A percentile compares a stretch with the other conserved stretches of the same genome.
phyloP scores from a whole-genome alignment of 2,329 filamentous ascomycete species.

The Bisporella sp. region DNA sequence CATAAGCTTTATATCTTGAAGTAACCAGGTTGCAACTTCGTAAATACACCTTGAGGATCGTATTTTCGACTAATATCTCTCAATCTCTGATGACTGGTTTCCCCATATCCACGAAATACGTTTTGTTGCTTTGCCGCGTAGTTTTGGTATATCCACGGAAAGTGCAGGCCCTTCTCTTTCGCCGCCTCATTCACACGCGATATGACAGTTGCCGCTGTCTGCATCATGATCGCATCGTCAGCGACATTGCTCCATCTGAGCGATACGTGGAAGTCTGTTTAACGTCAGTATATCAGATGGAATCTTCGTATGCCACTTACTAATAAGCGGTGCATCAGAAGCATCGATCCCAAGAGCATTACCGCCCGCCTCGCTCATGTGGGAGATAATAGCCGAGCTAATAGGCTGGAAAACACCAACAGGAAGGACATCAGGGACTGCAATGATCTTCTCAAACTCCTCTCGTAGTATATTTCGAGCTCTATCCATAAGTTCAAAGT shows the following conservation, averaged over 20 bases:
- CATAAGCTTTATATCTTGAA: constrained; percentile 29
- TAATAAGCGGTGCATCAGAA: not conserved
- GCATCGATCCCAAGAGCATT: constrained; percentile 16
- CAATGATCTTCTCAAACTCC: constrained; percentile 11
- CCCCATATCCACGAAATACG: constrained; percentile 30
- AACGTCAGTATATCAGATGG: not conserved
- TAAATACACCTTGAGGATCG: constrained; percentile 22
- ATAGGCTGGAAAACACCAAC: constrained; percentile 32
- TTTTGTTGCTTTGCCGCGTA: constrained; percentile 31
- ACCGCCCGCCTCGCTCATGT: constrained; percentile 30
- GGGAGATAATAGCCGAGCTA: constrained; percentile 29
- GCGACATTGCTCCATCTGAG: constrained; percentile 23
- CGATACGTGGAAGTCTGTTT: constrained; percentile 7
- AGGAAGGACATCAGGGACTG: constrained; percentile 8
- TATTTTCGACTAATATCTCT: constrained; percentile 17
- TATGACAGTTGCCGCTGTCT: constrained; percentile 21
- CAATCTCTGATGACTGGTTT: constrained; percentile 25
- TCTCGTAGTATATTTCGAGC: constrained; percentile 16
- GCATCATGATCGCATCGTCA: constrained; percentile 29
- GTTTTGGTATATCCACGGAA: constrained; percentile 35
- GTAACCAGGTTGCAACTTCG: constrained; percentile 30
- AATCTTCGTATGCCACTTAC: not conserved
- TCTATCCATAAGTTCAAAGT: constrained; percentile 9
- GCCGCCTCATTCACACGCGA: constrained; percentile 23
- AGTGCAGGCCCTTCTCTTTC: constrained; percentile 26